Evolutionary conservation across 164 flowering plant species (phyloP), one percentile per base, ranked within the genome.

Genomic region (Santalum album): DNA sequence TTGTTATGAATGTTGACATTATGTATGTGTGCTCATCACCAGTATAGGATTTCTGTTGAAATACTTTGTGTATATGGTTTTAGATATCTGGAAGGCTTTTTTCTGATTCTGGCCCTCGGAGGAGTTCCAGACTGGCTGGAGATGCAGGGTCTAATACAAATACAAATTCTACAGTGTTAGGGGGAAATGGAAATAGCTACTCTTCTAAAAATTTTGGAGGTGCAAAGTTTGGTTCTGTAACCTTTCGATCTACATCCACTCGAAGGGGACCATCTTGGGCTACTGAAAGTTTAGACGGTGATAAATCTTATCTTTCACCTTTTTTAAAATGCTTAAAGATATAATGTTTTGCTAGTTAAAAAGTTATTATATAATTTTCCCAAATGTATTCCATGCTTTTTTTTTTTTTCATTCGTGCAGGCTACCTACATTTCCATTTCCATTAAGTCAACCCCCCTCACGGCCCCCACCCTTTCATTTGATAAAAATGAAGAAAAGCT

Each of bases 41-140:
- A 32, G 7, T 0, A 32, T 12, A 14, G 16, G 16, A 14, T 38
- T 36, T 38, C 4, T 38, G 14, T 38, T 38, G 42, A 38, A 38
- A 38, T 38, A 15, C 15, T 34, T 10, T 23, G 16, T 38, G 40
- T 18, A 1, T 11, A 38, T 61, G 0, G 46, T 39, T 62, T 24
- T 69, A 83, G 99, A 84, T 94, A 56, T 86, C 99, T 18, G 97
- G 95, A 39, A 90, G 92, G 69, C 65, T 94, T 42, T 90, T 90
- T 72, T 72, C 86, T 69, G 99, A 90, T 79, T 90, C 97, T 58
- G 94, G 82, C 42, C 85, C 86, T 63, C 78, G 99, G 45, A 69
- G 97, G 67, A 90, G 96, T 77, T 68, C 82, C n/a, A 79, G 99
- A 48, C 84, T 94, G 57, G 72, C 88, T 62, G 85, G 78, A 35